Evolutionary conservation across 2,329 filamentous ascomycete genomes (phyloP), one percentile per base, ranked within the genome.

Genomic region (Microsporum audouinii): DNA sequence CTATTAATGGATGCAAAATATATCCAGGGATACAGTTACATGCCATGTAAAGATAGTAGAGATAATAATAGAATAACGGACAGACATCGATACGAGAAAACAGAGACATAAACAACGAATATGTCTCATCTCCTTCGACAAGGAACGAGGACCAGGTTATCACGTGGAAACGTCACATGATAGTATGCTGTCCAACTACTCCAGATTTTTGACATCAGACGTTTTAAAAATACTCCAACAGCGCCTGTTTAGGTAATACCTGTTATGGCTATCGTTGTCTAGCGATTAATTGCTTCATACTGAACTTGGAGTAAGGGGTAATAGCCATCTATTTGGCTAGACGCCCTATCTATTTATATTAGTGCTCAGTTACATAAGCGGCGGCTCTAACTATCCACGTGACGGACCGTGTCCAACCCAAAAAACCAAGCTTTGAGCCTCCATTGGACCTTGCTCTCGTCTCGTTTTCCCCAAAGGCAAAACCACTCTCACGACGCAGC

Each of bases 381-480:
- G 29, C 49, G 49, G 49, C n/a, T 29, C 14, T 4, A 0, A 23
- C 17, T 23, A 6, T 53, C 29, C 49, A 53, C 49, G 49, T 53
- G 49, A 53, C 12, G 17, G 12, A 10, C 31, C 23, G 5, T 2
- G 4, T 53, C 29, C 49, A 53, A 53, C 49, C 49, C 49, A 53
- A 53, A 53, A 53, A 53, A 53, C 49, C 49, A 53, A 51, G 27
- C n/a, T 53, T 53, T 31, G 49, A 53, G 49, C 49, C 49, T 53
- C 49, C 49, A 47, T 53, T 31, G 49, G 49, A 23, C 29, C 12
- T 29, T 34, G 49, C 1, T 12, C 27, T 53, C 29, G 49, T 43
- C 39, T 12, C 5, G 7, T 43, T 43, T 14, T 14, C 10, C 39
- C n/a, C 39, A 14, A n/a, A 23, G 49, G 49, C 12, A 14, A 53